phyloP scores from a whole-genome alignment of 306 rosid genomes.

The Trifolium pratense region DNA sequence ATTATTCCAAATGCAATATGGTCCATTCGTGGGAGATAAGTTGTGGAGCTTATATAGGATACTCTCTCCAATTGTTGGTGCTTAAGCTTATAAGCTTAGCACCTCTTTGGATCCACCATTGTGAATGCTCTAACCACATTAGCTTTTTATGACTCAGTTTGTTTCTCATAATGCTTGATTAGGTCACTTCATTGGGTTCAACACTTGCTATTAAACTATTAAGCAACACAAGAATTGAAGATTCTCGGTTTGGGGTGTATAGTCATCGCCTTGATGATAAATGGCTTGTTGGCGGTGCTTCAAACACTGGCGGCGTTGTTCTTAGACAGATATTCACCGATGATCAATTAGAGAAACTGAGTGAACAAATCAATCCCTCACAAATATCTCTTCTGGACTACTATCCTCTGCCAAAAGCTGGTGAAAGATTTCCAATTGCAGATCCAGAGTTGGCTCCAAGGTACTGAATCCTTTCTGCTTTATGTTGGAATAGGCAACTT shows the following conservation, averaged over 20 bases:
- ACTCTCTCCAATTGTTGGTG: not conserved
- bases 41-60: not conserved
- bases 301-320: constrained; percentile 92
- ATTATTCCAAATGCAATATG: not conserved
- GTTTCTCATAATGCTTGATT: constrained; percentile 17
- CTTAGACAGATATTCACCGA: constrained; percentile 83
- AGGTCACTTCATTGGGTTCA: constrained; percentile 97
- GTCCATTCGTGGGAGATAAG: not conserved
- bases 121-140: constrained; percentile 13
- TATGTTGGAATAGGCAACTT: not conserved
- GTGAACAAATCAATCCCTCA: constrained; percentile 74
- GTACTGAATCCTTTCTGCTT: constrained; percentile 47
- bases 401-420: constrained; percentile 78
- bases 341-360: constrained; percentile 67
- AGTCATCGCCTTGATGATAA: constrained; percentile 97
- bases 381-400: constrained; percentile 69
- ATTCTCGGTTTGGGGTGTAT: constrained; percentile 91
- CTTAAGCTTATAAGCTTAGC: not conserved
- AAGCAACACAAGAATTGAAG: constrained; percentile 83
- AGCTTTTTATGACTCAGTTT: constrained; percentile 7
- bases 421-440: constrained; percentile 89
- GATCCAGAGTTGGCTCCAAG: constrained; percentile 82
- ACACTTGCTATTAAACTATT: constrained; percentile 89
- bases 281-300: constrained; percentile 99
- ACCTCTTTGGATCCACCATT: not conserved